Evolutionary conservation across 495 filamentous ascomycete genomes (phyloP).

Genomic region (Delitschia confertaspora): DNA sequence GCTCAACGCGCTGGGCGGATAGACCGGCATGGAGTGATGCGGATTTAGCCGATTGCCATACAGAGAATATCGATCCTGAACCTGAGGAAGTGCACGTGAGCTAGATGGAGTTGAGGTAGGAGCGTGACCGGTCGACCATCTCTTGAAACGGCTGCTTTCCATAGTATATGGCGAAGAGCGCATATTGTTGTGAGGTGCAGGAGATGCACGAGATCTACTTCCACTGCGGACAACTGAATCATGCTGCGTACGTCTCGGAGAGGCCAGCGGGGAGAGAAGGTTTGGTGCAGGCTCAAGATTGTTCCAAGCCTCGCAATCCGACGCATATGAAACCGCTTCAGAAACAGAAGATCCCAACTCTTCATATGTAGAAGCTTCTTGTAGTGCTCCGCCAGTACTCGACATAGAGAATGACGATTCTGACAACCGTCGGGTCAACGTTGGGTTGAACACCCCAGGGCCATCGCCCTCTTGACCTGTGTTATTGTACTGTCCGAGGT

Average conservation of each 20-base stretch:
- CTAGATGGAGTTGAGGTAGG: constrained; percentile 42
- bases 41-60: constrained; percentile 26
- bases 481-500: constrained; percentile 28
- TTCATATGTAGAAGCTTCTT: constrained; percentile 30
- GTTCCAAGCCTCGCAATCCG: constrained; percentile 29
- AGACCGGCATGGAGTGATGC: constrained; percentile 43
- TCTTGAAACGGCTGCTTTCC: constrained; percentile 52
- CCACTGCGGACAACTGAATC: constrained; percentile 28
- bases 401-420: constrained; percentile 33
- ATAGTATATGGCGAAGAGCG: constrained; percentile 56
- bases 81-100: constrained; percentile 41
- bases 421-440: constrained; percentile 24
- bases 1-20: constrained; percentile 31
- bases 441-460: constrained; percentile 17
- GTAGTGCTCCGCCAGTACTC: constrained; percentile 24
- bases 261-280: constrained; percentile 29
- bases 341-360: constrained; percentile 23
- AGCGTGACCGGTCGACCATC: constrained; percentile 63
- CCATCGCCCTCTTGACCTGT: constrained; percentile 17
- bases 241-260: constrained; percentile 25
- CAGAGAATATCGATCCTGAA: constrained; percentile 26
- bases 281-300: constrained; percentile 25
- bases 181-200: constrained; percentile 54
- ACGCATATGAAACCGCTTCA: constrained; percentile 28
- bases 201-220: constrained; percentile 50